Evolutionary conservation across 495 filamentous ascomycete genomes (phyloP).

Genomic region (Extremus antarcticus): DNA sequence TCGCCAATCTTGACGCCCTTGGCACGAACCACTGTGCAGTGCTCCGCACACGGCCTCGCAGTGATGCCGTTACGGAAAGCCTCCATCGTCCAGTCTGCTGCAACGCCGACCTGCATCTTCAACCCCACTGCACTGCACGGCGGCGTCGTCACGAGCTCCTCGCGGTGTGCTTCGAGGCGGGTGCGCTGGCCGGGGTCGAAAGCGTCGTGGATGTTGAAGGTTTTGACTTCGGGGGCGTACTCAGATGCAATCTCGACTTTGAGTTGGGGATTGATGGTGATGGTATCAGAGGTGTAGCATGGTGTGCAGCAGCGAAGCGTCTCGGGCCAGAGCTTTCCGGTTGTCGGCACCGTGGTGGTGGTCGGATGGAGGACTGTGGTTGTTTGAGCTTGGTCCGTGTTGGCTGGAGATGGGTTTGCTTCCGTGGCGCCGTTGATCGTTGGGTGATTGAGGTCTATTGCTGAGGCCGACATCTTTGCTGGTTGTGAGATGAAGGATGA

Average conservation of each 20-base stretch:
- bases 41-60: background rate
- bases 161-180: background rate
- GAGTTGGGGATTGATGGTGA: background rate
- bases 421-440: background rate
- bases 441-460: background rate
- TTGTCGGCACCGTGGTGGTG: background rate
- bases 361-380: background rate
- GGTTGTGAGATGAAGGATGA: too few species aligned
- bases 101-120: background rate
- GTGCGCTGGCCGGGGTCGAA: background rate
- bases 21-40: background rate
- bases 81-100: background rate
- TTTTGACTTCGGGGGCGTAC: background rate
- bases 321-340: background rate
- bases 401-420: background rate
- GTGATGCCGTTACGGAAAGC: too few species aligned
- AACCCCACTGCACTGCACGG: background rate
- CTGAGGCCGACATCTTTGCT: too few species aligned
- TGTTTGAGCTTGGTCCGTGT: background rate
- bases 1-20: background rate
- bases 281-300: background rate
- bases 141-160: background rate
- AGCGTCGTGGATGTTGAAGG: background rate
- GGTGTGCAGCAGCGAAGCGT: background rate
- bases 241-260: background rate